A percentile compares a stretch with the other conserved stretches of the same genome.
phyloP scores from a whole-genome alignment of 352 stramenopile genomes.

The Hyaloperonospora brassicae region DNA sequence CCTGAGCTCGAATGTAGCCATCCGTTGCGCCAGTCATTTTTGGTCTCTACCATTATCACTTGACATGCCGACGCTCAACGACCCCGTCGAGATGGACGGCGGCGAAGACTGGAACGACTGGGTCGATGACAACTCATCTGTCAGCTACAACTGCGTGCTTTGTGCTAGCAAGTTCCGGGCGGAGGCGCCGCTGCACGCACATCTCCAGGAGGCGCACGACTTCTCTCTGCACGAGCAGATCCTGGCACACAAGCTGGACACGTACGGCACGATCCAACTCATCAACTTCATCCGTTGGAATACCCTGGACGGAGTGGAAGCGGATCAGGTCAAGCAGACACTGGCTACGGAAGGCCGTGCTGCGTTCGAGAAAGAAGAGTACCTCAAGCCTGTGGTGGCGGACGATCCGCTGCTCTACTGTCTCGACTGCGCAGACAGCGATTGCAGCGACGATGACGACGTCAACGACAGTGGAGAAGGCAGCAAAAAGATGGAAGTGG shows the following conservation, averaged over 20 bases:
- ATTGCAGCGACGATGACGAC: constrained; percentile 44
- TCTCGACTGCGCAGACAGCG: constrained; percentile 49
- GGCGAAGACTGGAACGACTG: constrained; percentile 81
- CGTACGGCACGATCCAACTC: constrained; percentile 72
- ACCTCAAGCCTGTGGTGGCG: constrained; percentile 63
- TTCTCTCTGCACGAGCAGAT: constrained; percentile 62
- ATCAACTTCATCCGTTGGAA: constrained; percentile 66
- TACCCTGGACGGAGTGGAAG: constrained; percentile 30
- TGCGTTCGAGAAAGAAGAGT: constrained; percentile 59
- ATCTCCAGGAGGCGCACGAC: constrained; percentile 41
- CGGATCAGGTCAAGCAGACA: constrained; percentile 36
- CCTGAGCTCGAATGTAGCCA: too few relatives aligned
- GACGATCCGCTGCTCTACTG: constrained; percentile 82
- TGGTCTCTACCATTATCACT: too few relatives aligned
- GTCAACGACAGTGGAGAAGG: constrained; percentile 18
- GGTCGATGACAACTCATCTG: constrained; percentile 55
- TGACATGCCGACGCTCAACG: constrained; percentile 6
- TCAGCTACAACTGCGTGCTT: constrained; percentile 62
- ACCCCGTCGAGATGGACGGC: constrained; percentile 23
- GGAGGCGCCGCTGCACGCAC: constrained; percentile 50
- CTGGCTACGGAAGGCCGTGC: constrained; percentile 35
- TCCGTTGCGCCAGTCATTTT: too few relatives aligned
- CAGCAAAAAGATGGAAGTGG: constrained; percentile 36
- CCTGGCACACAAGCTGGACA: constrained; percentile 45
- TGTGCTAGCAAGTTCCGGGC: constrained; percentile 39